These are phyloP conservation scores for Coprinellus micaceus DNA, from an alignment of 768 basidiomycete genomes.

Conservation along the genomic window DNA sequence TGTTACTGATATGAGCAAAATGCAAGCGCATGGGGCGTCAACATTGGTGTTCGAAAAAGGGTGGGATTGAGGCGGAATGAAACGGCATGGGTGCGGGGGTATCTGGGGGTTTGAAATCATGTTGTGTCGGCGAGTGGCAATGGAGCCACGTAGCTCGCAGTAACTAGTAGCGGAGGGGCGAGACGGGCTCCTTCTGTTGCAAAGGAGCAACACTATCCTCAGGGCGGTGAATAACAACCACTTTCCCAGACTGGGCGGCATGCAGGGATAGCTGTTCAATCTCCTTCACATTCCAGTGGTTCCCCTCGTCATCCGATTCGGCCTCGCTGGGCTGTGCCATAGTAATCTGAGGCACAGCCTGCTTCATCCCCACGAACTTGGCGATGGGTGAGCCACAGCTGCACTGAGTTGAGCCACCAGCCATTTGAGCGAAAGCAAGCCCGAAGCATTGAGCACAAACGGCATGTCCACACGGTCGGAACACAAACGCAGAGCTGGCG, in stretches of 20 bases:
- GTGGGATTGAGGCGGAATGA: too few species aligned
- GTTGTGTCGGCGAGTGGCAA: too few species aligned
- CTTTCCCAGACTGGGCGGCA: background rate
- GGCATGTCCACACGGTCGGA: constrained; percentile 15
- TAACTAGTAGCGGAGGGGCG: too few species aligned
- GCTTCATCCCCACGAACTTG: constrained; percentile 14
- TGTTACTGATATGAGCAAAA: too few species aligned
- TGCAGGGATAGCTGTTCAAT: background rate
- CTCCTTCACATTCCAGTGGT: background rate
- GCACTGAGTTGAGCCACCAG: constrained; percentile 12
- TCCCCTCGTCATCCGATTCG: background rate
- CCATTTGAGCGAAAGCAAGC: constrained; percentile 3
- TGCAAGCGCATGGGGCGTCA: too few species aligned
- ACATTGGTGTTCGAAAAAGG: too few species aligned
- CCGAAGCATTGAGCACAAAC: constrained; percentile 14
- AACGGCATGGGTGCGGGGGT: too few species aligned
- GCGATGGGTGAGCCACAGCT: constrained; percentile 5
- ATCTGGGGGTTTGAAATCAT: too few species aligned
- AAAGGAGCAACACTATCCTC: constrained; percentile 4
- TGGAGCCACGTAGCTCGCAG: too few species aligned
- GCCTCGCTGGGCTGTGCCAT: background rate
- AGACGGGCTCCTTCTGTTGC: background rate
- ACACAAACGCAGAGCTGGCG: constrained; percentile 2
- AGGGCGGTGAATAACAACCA: background rate
- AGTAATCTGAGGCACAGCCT: background rate